Evolutionary conservation across 139 green algal genomes (phyloP).

Genomic region (Chlorella sp.): DNA sequence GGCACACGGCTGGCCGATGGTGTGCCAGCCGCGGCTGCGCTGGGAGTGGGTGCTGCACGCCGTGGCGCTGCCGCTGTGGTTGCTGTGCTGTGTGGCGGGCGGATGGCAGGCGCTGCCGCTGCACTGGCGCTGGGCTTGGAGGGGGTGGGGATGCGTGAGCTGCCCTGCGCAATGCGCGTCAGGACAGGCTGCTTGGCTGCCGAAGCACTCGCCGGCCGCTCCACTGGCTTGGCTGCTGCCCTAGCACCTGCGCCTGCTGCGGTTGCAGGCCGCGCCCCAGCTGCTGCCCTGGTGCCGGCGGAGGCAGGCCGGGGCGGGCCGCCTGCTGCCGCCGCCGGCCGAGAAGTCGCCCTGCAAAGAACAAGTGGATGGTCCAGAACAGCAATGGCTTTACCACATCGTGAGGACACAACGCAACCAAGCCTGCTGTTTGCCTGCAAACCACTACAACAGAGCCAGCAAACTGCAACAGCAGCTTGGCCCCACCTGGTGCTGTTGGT

Average conservation of each 20-base stretch:
- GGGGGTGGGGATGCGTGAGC: conserved; percentile 18
- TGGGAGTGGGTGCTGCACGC: not conserved
- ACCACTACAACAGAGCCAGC: too few relatives aligned
- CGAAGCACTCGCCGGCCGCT: not conserved
- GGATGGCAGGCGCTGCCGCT: not conserved
- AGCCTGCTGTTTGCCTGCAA: too few relatives aligned
- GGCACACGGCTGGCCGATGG: not conserved
- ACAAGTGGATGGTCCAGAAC: not conserved
- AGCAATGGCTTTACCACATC: too few relatives aligned
- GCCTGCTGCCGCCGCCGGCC: not conserved
- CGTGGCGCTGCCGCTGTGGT: not conserved
- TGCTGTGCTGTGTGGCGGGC: not conserved
- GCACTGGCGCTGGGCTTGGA: not conserved
- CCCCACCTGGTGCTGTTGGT: not conserved
- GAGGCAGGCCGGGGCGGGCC: not conserved
- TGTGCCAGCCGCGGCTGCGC: not conserved
- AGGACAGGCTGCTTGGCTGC: not conserved
- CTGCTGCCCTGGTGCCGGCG: not conserved
- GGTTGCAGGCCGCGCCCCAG: not conserved
- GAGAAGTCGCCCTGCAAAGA: not conserved
- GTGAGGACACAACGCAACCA: too few relatives aligned
- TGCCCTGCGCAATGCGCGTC: not conserved
- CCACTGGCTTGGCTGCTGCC: not conserved
- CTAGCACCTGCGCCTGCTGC: not conserved
- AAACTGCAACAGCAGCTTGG: not conserved